phyloP scores from a whole-genome alignment of 2,329 filamentous ascomycete species.

The Hypomyces rosellus region DNA sequence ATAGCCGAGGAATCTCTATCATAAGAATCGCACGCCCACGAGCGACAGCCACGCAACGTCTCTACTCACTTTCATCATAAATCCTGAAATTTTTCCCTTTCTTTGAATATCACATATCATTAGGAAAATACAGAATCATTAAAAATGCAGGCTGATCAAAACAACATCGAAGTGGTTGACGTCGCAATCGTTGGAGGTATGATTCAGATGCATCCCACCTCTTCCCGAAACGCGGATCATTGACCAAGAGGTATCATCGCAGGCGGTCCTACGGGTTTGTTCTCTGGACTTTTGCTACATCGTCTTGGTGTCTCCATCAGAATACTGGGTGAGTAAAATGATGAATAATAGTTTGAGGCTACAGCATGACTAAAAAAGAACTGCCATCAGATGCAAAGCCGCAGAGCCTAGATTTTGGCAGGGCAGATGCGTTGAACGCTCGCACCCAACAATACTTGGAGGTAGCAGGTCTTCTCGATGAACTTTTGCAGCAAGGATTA shows the following conservation, averaged over 20 bases:
- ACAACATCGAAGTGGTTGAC: constrained; percentile 21
- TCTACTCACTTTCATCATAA: too few species aligned
- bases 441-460: constrained; percentile 43
- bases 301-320: constrained; percentile 35
- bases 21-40: too few species aligned
- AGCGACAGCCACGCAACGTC: too few species aligned
- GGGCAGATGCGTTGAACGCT: constrained; percentile 43
- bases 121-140: background rate
- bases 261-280: constrained; percentile 40
- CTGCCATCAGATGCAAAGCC: constrained; percentile 30
- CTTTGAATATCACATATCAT: too few species aligned
- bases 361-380: constrained; percentile 3
- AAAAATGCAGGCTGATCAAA: constrained; percentile 1
- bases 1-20: too few species aligned
- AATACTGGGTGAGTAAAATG: constrained; percentile 26
- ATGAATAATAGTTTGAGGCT: background rate
- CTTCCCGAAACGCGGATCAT: background rate
- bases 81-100: too few species aligned
- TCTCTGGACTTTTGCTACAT: constrained; percentile 37
- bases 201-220: constrained; percentile 1
- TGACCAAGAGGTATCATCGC: background rate
- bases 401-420: constrained; percentile 33
- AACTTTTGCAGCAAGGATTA: constrained; percentile 36
- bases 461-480: constrained; percentile 36
- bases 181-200: constrained; percentile 32